Evolutionary conservation across 768 basidiomycete species (phyloP), one percentile per base, ranked within the genome.

Genomic region (Omphalotus guepiniiformis): DNA sequence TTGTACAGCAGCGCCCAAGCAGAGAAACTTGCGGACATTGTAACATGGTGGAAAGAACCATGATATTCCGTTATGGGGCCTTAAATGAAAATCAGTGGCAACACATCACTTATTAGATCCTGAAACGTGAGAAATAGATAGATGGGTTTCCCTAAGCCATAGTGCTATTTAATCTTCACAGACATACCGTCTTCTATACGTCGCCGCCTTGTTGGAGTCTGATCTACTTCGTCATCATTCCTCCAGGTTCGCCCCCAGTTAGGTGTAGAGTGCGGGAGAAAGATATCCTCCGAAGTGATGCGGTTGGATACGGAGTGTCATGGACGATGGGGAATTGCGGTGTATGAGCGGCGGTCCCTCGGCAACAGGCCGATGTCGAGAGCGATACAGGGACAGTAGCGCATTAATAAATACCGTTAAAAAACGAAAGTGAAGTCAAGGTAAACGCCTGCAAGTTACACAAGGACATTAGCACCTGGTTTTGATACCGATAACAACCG

Each of bases 381-480:
- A 71, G 42, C 88, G 85, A 63, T 88, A 90, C 30, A 90, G 72
- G 28, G 84, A 84, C 45, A 90, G 72, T 44, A 90, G 65, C n/a
- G 85, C 69, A 65, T 91, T 91, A 65, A 90, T 77, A 68, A 91
- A 88, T 15, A 88, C 67, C 15, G 88, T 90, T 56, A 88, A 58
- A 63, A n/a, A 89, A 89, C 26, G 82, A 74, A 48, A 89, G 66
- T 47, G 88, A 88, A 51, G 83, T 81, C 65, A 91, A 63, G 22
- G 83, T 80, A 68, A 90, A 90, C 21, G 74, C 71, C 88, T 90
- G 49, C n/a, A n/a, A n/a, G n/a, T n/a, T n/a, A n/a, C n/a, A n/a
- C n/a, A n/a, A n/a, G n/a, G n/a, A n/a, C n/a, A n/a, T n/a, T n/a
- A n/a, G n/a, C n/a, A n/a, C n/a, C n/a, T n/a, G n/a, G n/a, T n/a